Evolutionary conservation across 208 protist species (phyloP).

Genomic region (Leishmania braziliensis): DNA sequence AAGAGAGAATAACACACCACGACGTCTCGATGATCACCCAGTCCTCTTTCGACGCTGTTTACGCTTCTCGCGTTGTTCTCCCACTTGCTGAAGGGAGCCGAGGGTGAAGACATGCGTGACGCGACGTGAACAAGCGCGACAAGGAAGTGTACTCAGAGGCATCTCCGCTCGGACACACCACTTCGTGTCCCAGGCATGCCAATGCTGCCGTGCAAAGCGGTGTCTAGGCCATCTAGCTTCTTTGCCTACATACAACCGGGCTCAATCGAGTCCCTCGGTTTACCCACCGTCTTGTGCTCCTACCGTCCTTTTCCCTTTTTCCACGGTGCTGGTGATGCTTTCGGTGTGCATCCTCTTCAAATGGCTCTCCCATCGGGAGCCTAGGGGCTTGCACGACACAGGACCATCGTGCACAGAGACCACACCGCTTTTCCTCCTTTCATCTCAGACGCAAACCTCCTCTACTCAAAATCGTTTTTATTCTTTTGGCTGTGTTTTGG

Average conservation of each 20-base stretch:
- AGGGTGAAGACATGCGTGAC: background rate
- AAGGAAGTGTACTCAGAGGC: background rate
- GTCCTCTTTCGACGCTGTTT: background rate
- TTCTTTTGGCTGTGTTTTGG: background rate
- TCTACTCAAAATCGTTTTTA: background rate
- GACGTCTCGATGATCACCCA: background rate
- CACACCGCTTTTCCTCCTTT: conserved; percentile 3
- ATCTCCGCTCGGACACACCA: background rate
- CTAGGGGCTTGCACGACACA: background rate
- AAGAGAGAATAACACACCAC: background rate
- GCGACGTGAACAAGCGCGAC: background rate
- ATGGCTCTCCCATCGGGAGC: background rate
- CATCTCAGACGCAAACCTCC: background rate
- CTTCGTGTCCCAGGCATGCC: background rate
- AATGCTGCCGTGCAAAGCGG: background rate
- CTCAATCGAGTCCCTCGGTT: background rate
- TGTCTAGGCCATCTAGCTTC: background rate
- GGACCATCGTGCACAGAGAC: background rate
- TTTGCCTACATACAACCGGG: background rate
- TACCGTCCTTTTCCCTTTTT: background rate
- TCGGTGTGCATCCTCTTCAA: background rate
- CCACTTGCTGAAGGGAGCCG: background rate
- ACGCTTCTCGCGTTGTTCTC: background rate
- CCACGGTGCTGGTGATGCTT: background rate
- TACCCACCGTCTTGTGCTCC: background rate